These are phyloP conservation scores for Macrolepiota fuliginosa DNA, from an alignment of 768 basidiomycete genomes.

Conservation along the genomic window DNA sequence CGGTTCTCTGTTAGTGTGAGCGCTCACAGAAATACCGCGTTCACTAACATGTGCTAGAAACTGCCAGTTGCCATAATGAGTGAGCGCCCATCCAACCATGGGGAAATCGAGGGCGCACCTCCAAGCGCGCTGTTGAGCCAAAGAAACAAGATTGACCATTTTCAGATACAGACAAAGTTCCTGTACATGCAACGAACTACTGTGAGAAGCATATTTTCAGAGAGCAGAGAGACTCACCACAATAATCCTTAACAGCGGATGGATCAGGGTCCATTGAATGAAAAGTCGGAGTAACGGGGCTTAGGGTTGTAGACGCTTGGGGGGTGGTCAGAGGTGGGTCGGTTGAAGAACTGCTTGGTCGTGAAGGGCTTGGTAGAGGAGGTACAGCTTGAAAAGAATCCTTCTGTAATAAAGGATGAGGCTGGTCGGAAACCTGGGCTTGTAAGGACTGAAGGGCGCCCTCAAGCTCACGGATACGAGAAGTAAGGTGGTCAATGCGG, in stretches of 20 bases:
- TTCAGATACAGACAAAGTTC: conserved; percentile 56
- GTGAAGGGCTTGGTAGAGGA: conserved; percentile 15
- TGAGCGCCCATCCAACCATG: background rate
- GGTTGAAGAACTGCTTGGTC: conserved; percentile 21
- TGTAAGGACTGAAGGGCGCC: conserved; percentile 51
- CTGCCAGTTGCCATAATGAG: conserved; percentile 27
- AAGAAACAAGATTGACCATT: conserved; percentile 55
- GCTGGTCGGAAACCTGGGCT: conserved; percentile 41
- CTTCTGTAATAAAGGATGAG: conserved; percentile 46
- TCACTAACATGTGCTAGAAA: conserved; percentile 56
- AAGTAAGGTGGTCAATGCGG: conserved; percentile 51
- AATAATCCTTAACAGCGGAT: conserved; percentile 38
- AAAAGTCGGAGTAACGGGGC: background rate
- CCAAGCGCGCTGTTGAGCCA: conserved; percentile 65
- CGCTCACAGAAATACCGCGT: background rate
- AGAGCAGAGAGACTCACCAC: conserved; percentile 20
- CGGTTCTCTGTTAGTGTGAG: background rate
- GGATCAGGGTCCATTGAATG: conserved; percentile 36
- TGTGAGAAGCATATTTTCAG: background rate
- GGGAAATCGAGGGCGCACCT: conserved; percentile 41
- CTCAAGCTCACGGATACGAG: conserved; percentile 63
- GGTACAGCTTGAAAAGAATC: conserved; percentile 24
- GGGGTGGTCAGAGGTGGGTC: conserved; percentile 22
- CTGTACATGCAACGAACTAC: conserved; percentile 26
- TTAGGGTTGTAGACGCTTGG: conserved; percentile 12